A percentile compares a stretch with the other conserved stretches of the same genome.
phyloP scores from a whole-genome alignment of 768 basidiomycete species.

The Leccinum aurantiacum region DNA sequence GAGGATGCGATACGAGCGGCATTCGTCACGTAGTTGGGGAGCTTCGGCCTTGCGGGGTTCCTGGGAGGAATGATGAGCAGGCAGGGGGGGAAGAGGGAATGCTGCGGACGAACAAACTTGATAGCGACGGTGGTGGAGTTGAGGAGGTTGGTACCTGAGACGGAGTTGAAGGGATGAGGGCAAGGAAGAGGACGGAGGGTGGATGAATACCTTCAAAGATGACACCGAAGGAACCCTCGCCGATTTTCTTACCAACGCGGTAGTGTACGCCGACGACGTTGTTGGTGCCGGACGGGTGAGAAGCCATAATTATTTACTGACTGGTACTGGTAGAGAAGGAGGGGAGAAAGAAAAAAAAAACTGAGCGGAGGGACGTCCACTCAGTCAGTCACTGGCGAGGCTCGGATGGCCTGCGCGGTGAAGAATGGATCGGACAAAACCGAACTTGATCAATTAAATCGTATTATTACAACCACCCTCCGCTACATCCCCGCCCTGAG shows the following conservation, averaged over 20 bases:
- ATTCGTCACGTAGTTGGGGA: constrained; percentile 97
- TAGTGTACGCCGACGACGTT: constrained; percentile 96
- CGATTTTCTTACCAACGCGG: constrained; percentile 98
- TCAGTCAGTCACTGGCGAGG: constrained; percentile 20
- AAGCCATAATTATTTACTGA: constrained; percentile 43
- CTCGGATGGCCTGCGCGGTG: constrained; percentile 28
- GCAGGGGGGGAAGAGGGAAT: background rate
- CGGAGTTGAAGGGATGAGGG: background rate
- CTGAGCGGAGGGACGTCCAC: constrained; percentile 2
- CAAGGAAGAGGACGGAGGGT: background rate
- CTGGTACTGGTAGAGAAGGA: constrained; percentile 21
- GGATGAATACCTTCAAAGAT: constrained; percentile 74
- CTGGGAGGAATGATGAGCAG: constrained; percentile 39
- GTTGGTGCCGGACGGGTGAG: constrained; percentile 57
- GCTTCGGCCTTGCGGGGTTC: constrained; percentile 94
- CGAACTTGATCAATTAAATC: constrained; percentile 13
- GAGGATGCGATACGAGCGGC: constrained; percentile 92
- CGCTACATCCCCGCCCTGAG: constrained; percentile 22
- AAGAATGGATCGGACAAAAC: constrained; percentile 36
- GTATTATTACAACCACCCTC: constrained; percentile 8
- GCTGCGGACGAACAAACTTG: constrained; percentile 85
- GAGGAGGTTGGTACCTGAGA: constrained; percentile 89
- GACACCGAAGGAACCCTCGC: constrained; percentile 98
- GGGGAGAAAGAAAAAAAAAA: constrained; percentile 1
- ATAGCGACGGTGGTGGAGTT: constrained; percentile 99